A percentile compares a stretch with the other conserved stretches of the same genome.
Conservation (phyloP, 306 rosid species). For the Casuarina cunninghamiana region DNA sequence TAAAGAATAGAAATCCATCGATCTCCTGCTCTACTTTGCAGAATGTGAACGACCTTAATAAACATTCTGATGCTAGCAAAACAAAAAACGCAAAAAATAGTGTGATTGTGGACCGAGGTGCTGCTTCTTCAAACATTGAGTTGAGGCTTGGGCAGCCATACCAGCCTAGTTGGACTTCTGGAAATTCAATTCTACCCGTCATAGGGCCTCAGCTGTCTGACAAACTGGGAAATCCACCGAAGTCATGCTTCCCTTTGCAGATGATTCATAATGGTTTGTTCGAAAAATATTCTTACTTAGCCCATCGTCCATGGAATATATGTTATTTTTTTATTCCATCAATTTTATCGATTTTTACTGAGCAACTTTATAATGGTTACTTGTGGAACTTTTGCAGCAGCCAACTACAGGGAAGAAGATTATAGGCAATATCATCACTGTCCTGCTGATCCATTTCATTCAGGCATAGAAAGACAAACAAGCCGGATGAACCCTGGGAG, state of each 20-base stretch:
- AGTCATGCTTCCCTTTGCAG: slow-evolving; percentile 39
- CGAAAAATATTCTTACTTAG: slow-evolving; percentile 22
- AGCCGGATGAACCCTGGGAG: slow-evolving; percentile 35
- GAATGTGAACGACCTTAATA: slow-evolving; percentile 34
- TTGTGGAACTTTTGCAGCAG: slow-evolving; percentile 35
- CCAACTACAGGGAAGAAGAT: slow-evolving; percentile 34
- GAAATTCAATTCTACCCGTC: slow-evolving; percentile 39
- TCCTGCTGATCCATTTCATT: slow-evolving; percentile 30
- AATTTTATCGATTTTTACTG: slow-evolving; percentile 18
- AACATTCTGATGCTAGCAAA: slow-evolving; percentile 39
- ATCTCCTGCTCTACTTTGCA: slow-evolving; percentile 32
- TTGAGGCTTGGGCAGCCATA: slow-evolving; percentile 65
- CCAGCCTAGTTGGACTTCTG: slow-evolving; percentile 34
- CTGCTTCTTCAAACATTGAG: slow-evolving; percentile 53
- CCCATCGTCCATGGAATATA: slow-evolving; percentile 19
- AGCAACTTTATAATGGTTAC: slow-evolving; percentile 25
- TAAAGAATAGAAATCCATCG: slow-evolving; percentile 41
- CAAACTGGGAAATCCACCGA: slow-evolving; percentile 41
- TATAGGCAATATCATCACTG: slow-evolving; percentile 24
- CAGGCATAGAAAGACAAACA: slow-evolving; percentile 33
- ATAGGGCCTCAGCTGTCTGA: slow-evolving; percentile 40
- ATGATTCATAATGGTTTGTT: slow-evolving; percentile 50
- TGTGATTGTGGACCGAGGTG: slow-evolving; percentile 39
- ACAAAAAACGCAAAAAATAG: slow-evolving; percentile 28
- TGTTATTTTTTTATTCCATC: neutral